These are phyloP conservation scores for Jimgerdemannia lactiflua DNA, from an alignment of 192 early-diverging fungal species.

Conservation along the genomic window DNA sequence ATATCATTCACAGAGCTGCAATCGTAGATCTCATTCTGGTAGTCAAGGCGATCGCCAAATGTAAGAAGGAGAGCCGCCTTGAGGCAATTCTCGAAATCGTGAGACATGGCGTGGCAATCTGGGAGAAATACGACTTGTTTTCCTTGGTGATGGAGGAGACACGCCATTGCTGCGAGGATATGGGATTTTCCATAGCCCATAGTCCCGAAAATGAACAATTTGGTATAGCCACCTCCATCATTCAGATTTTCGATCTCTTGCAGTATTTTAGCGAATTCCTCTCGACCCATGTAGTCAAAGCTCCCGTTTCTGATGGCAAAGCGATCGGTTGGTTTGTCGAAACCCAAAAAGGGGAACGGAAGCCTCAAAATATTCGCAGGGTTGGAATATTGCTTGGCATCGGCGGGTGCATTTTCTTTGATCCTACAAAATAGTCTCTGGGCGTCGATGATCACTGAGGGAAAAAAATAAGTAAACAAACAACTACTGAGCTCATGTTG, in stretches of 20 bases:
- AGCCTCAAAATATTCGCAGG: not conserved
- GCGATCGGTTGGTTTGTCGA: not conserved
- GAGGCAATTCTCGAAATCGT: not conserved
- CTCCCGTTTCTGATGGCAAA: not conserved
- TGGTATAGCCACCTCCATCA: not conserved
- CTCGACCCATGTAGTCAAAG: constrained; percentile 5
- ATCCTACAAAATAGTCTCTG: not conserved
- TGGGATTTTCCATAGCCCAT: constrained; percentile 9
- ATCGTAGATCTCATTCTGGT: constrained; percentile 3
- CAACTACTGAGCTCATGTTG: no score
- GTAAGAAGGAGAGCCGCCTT: constrained; percentile 8
- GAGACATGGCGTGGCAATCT: constrained; percentile 2
- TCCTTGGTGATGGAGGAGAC: constrained; percentile 1
- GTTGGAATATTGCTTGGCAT: not conserved
- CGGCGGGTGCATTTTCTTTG: not conserved
- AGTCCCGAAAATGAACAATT: constrained; percentile 6
- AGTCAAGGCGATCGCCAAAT: not conserved
- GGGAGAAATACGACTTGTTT: constrained; percentile 13
- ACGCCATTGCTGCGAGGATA: constrained; percentile 12
- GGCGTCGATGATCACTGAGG: no score
- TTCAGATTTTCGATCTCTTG: not conserved
- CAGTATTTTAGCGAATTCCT: constrained; percentile 6
- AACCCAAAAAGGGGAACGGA: not conserved
- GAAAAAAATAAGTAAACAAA: no score
- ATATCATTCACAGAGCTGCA: constrained; percentile 8